Evolutionary conservation across 2,329 filamentous ascomycete genomes (phyloP), one percentile per base, ranked within the genome.

Genomic region (Hymenoscyphus fraxineus): DNA sequence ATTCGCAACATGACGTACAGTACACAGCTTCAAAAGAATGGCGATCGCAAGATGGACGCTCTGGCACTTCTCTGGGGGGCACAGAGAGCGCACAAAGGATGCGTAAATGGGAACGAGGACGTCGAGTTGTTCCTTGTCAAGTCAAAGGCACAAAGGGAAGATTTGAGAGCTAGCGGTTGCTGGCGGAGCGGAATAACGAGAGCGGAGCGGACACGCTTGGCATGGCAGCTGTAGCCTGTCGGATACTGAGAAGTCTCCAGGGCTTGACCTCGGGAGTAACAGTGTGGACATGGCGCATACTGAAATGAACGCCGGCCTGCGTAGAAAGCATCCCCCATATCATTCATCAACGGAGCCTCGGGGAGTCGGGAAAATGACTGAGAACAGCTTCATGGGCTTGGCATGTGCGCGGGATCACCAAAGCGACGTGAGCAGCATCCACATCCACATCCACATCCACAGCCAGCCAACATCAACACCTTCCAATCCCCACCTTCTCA

Each of bases 81-180:
- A 69, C 70, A 73, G 73, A 73, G 71, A 67, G 69, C 68, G 69
- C 73, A 59, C 71, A 73, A 71, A 74, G 72, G 67, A 72, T 73
- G 73, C 71, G 65, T 62, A 51, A 59, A 62, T 35, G 63, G 62
- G 61, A 35, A 66, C 58, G 55, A 63, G 65, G 66, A 54, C 65
- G 65, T 66, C 60, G 63, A 55, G 35, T 35, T 19, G 58, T 63
- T 61, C 10, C 19, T 27, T 22, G 22, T 27, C 1, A 22, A 54
- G 19, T 22, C 47, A 54, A 54, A 54, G 47, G 47, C 19, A 22
- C 10, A 22, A 27, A 54, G 47, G 35, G 47, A 57, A 44, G 54
- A 22, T 62, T 62, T 27, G 22, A 54, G 22, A 54, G 47, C 10
- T 13, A 22, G 47, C n/a, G 5, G 47, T n/a, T 9, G n/a, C n/a